Evolutionary conservation across 2,329 filamentous ascomycete species (phyloP).

Genomic region (Colletotrichum viniferum): DNA sequence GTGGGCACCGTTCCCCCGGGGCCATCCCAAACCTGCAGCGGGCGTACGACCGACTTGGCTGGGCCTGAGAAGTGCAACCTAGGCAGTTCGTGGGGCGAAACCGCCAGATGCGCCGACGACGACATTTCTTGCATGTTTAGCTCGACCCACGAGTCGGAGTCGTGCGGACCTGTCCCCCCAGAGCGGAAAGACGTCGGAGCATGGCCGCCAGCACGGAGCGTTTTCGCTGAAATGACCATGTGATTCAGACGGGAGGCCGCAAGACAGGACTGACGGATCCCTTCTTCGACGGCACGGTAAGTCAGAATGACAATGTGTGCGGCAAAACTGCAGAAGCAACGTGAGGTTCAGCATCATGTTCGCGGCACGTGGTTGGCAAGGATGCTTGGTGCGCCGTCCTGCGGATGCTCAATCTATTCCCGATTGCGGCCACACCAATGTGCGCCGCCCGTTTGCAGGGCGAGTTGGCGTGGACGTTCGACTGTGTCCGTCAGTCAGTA

Average conservation of each 20-base stretch:
- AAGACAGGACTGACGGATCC: not conserved
- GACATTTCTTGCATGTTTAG: not conserved
- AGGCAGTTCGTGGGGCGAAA: not conserved
- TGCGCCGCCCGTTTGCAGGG: constrained; percentile 15
- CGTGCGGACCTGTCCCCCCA: not conserved
- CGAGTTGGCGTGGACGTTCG: not conserved
- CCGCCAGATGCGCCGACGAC: not conserved
- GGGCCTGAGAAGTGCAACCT: not conserved
- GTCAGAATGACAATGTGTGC: not conserved
- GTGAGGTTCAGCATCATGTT: not conserved
- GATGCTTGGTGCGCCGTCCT: not conserved
- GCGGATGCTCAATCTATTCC: not conserved
- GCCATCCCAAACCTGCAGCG: not conserved
- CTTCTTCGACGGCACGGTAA: not conserved
- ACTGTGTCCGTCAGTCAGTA: not conserved
- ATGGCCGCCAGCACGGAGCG: not conserved
- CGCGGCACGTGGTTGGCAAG: constrained; percentile 16
- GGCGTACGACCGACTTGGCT: not conserved
- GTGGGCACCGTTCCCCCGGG: not conserved
- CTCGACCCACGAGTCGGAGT: not conserved
- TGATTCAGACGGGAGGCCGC: not conserved
- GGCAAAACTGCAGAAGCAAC: not conserved
- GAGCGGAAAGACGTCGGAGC: not conserved
- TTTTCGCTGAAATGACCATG: not conserved
- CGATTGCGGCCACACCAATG: not conserved